Evolutionary conservation across 73 alveolate species (phyloP).

Genomic region (Effrenium voratum): DNA sequence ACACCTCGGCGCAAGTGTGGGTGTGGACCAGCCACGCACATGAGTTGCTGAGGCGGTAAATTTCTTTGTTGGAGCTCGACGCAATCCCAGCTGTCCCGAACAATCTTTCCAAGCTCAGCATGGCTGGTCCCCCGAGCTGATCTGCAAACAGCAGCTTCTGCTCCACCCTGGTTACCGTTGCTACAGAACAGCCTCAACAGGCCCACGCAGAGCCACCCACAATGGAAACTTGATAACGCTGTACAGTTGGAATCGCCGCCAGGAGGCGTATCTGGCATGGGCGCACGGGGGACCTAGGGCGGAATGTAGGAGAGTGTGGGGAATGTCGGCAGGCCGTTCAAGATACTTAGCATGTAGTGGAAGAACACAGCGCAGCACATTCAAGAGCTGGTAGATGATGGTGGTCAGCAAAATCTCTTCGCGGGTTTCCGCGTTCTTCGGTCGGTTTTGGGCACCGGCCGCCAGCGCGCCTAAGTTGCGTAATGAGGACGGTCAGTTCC

Average conservation of each 20-base stretch:
- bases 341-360: not conserved
- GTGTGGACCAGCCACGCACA: no score
- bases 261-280: not conserved
- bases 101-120: no score
- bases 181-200: no score
- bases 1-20: no score
- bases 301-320: not conserved
- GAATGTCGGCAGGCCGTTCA: not conserved
- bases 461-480: not conserved
- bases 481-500: not conserved
- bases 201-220: no score
- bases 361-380: not conserved
- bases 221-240: not conserved
- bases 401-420: not conserved
- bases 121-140: no score
- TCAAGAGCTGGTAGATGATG: not conserved
- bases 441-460: not conserved
- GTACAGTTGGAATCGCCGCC: not conserved
- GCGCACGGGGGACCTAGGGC: not conserved
- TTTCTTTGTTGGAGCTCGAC: no score
- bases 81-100: no score
- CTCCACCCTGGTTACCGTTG: no score
- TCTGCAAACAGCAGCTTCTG: no score
- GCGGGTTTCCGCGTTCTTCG: conserved; percentile 23
- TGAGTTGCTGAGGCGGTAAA: no score